Evolutionary conservation across 305 asterid species (phyloP), one percentile per base, ranked within the genome.

Genomic region (Ilex paraguariensis): DNA sequence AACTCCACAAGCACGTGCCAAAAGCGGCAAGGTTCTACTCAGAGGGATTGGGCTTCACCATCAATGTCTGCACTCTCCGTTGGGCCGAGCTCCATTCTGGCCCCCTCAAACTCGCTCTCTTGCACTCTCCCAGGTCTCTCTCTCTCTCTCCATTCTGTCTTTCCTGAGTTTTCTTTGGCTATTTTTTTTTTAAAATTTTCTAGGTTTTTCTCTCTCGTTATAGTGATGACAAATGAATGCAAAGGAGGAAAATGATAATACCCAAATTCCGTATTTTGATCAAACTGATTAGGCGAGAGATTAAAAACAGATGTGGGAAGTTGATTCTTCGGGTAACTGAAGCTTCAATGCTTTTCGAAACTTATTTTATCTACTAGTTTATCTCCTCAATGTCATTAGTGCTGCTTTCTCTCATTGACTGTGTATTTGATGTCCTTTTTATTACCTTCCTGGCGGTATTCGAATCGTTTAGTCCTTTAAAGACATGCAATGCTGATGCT

Each of bases 81-180:
- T 91, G 95, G 95, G 95, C 96, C 39, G 98, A 88, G 81, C 94
- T 88, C 65, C 84, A 80, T 50, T 86, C 96, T 21, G 95, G 92
- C 66, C 90, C 95, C 21, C 85, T 91, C 78, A 91, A 86, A 75
- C 91, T 91, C 64, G 72, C 90, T 39, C 92, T 88, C 65, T 66
- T 91, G 75, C 92, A 87, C 31, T 79, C 89, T 44, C 84, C 95
- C 60, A 69, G 80, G 85, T 77, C 1, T 10, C 57, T 55, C 55
- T 48, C 42, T 65, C 63, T 42, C 3, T 14, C 53, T 32, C 10
- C 48, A 42, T 11, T 42, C 12, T 2, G 48, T 11, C 48, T 21
- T 21, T 21, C 28, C 28, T 21, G 28, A 21, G 28, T 21, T 21
- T 21, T 7, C 48, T 42, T 7, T 42, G 48, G 12, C 8, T 42